Evolutionary conservation across 768 basidiomycete genomes (phyloP).

Genomic region (Pleurotus eryngii): DNA sequence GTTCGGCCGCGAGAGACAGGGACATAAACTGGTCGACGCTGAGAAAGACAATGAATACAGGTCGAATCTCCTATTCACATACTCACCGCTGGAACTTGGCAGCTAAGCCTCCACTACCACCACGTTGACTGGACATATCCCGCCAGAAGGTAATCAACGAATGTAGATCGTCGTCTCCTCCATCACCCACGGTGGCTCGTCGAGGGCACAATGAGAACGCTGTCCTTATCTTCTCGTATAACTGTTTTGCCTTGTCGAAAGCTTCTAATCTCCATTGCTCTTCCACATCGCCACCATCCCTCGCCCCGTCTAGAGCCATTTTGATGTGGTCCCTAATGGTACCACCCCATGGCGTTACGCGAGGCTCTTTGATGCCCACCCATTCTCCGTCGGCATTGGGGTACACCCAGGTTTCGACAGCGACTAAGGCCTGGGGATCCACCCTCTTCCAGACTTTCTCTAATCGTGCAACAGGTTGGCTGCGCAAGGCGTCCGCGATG

Average conservation of each 20-base stretch:
- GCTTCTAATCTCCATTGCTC: slow-evolving; percentile 33
- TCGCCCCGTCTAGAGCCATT: slow-evolving; percentile 44
- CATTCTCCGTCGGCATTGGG: slow-evolving; percentile 29
- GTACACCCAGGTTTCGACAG: slow-evolving; percentile 69
- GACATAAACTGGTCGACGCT: slow-evolving; percentile 80
- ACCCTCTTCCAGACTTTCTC: slow-evolving; percentile 81
- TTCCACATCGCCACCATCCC: slow-evolving; percentile 37
- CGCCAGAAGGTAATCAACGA: slow-evolving; percentile 59
- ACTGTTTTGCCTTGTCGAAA: slow-evolving; percentile 35
- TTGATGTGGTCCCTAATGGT: slow-evolving; percentile 45
- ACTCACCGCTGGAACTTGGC: slow-evolving; percentile 64
- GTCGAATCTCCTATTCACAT: not conserved
- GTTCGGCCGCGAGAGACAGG: slow-evolving; percentile 71
- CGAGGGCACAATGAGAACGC: slow-evolving; percentile 51
- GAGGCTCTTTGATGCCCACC: slow-evolving; percentile 37
- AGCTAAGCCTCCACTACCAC: slow-evolving; percentile 39
- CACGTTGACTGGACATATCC: slow-evolving; percentile 37
- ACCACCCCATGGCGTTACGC: slow-evolving; percentile 69
- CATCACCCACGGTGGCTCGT: slow-evolving; percentile 19
- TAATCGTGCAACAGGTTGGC: slow-evolving; percentile 69
- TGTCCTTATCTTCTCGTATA: slow-evolving; percentile 53
- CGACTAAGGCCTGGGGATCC: slow-evolving; percentile 51
- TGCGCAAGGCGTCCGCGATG: slow-evolving; percentile 66
- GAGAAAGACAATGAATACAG: slow-evolving; percentile 7
- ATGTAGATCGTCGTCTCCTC: slow-evolving; percentile 44